phyloP scores from a whole-genome alignment of 202 grass and related monocot species.

The Panicum hallii region DNA sequence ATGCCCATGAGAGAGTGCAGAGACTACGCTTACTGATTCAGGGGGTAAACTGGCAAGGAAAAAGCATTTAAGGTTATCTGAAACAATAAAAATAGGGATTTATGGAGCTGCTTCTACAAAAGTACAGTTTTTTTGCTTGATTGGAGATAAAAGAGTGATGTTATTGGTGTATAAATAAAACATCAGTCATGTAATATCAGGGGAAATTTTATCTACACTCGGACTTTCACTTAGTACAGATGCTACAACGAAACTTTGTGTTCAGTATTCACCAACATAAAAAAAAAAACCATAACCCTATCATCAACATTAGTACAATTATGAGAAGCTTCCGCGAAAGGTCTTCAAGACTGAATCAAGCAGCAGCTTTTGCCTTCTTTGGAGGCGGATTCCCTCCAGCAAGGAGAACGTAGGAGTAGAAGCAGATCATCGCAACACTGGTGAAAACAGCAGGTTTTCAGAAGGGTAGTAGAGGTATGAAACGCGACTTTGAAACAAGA shows the following conservation, averaged over 20 bases:
- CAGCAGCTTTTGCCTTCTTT: constrained; percentile 53
- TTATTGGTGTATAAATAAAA: constrained; percentile 18
- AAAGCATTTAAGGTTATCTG: no score
- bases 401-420: constrained; percentile 78
- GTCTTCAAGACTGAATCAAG: constrained; percentile 16
- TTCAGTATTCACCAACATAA: background rate
- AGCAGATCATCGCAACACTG: constrained; percentile 83
- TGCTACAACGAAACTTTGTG: constrained; percentile 26
- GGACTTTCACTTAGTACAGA: background rate
- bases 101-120: background rate
- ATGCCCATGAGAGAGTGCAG: no score
- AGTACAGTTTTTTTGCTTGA: background rate
- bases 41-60: no score
- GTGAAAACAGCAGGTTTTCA: constrained; percentile 33
- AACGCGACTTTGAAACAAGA: constrained; percentile 4
- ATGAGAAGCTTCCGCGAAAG: background rate
- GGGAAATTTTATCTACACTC: background rate
- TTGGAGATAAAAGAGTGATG: background rate
- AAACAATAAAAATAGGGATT: background rate
- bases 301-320: constrained; percentile 40
- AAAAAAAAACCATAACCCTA: background rate
- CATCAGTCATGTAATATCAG: background rate
- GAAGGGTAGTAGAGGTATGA: constrained; percentile 3
- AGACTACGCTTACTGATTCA: no score
- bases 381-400: constrained; percentile 88